Percentiles rank a stretch among this genome's conserved stretches.
Conservation (phyloP, 805 yeast species). For the Pichia sporocuriosa region DNA sequence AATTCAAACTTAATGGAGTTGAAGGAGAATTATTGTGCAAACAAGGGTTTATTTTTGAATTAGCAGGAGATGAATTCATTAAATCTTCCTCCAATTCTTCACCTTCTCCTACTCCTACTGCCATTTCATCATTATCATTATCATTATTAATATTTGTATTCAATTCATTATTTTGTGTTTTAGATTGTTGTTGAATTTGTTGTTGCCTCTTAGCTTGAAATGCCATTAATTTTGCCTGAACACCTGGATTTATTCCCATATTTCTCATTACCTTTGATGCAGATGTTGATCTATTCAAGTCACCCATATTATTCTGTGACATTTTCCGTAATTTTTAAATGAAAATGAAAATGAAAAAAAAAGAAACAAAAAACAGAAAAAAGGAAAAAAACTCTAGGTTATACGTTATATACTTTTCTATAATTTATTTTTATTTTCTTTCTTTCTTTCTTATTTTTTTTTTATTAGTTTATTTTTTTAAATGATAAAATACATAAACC, state of each 20-base stretch:
- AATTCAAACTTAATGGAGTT: conserved; percentile 17
- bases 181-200: conserved; percentile 17
- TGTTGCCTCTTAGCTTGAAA: conserved; percentile 75
- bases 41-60: not conserved
- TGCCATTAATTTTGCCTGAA: conserved; percentile 82
- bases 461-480: no score
- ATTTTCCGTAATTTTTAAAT: not conserved
- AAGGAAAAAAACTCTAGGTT: not conserved
- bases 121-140: not conserved
- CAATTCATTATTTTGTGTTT: conserved; percentile 2
- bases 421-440: no score
- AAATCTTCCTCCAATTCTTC: conserved; percentile 11
- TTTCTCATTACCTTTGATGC: conserved; percentile 12
- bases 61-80: conserved; percentile 2
- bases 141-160: not conserved
- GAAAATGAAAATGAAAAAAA: not conserved
- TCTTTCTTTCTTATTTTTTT: no score
- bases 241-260: conserved; percentile 54
- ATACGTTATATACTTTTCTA: no score
- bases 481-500: no score
- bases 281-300: conserved; percentile 8
- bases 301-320: not conserved
- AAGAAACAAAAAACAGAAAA: not conserved
- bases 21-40: conserved; percentile 14
- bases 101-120: no score